These are phyloP conservation scores for Thelonectria olida DNA, from an alignment of 2,329 filamentous ascomycete genomes.

Conservation along the genomic window DNA sequence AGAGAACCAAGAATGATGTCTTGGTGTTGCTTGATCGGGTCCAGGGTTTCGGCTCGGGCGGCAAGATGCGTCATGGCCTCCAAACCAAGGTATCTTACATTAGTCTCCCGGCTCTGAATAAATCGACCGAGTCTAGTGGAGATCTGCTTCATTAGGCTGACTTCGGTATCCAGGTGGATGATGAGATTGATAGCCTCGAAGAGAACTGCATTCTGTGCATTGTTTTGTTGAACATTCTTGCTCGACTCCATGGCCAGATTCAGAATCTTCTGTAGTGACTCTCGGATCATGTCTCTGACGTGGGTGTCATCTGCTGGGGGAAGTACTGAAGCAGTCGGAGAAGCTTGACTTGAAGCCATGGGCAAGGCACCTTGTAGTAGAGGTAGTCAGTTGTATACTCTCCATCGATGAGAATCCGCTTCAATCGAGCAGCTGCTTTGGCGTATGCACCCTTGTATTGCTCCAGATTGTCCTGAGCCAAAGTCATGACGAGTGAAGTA, in stretches of 20 bases:
- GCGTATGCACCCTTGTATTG: conserved; percentile 94
- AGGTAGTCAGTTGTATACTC: conserved; percentile 92
- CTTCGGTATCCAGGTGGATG: conserved; percentile 96
- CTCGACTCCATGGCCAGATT: conserved; percentile 91
- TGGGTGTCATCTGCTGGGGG: conserved; percentile 92
- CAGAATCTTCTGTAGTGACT: conserved; percentile 90
- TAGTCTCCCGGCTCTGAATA: conserved; percentile 96
- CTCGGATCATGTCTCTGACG: conserved; percentile 88
- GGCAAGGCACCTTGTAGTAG: conserved; percentile 99
- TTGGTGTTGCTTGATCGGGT: conserved; percentile 98
- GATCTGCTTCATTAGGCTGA: conserved; percentile 94
- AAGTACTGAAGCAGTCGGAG: conserved; percentile 94
- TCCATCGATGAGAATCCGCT: conserved; percentile 88
- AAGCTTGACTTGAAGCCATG: conserved; percentile 97
- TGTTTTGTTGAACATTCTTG: conserved; percentile 99
- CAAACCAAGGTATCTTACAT: conserved; percentile 93
- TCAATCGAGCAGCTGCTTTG: conserved; percentile 89
- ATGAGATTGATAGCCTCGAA: conserved; percentile 99
- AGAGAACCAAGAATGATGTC: conserved; percentile 94
- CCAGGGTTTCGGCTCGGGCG: conserved; percentile 89
- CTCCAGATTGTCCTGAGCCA: conserved; percentile 93
- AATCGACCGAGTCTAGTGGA: conserved; percentile 91
- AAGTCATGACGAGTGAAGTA: conserved; percentile 91
- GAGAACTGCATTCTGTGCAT: conserved; percentile 95
- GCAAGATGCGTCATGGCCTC: conserved; percentile 99